Evolutionary conservation across 2,329 filamentous ascomycete species (phyloP), one percentile per base, ranked within the genome.

Genomic region (Talaromyces amestolkiae): DNA sequence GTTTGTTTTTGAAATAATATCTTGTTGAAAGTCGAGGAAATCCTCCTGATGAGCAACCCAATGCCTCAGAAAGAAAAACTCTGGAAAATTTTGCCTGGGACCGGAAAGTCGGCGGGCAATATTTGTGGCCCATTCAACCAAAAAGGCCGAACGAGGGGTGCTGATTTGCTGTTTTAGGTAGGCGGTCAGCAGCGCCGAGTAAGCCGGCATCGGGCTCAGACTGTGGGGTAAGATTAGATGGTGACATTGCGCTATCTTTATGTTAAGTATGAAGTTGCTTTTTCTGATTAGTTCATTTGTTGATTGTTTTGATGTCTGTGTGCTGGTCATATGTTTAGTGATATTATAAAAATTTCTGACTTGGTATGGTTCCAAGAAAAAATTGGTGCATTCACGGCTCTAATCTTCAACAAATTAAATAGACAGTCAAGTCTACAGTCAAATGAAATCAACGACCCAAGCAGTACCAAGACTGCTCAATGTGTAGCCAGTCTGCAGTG

Each of bases 1-100:
- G 17, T 45, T 11, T 1, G 35, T 7, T 3, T 27, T 15, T n/a
- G 31, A n/a, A 13, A 54, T 19, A 31, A 31, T 35, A 54, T 19
- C n/a, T 35, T 19, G n/a, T 35, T 54, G n/a, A 54, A 54, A 22
- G 33, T 6, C 6, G 69, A 63, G 24, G 24, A 53, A 63, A 64
- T 31, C 10, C 41, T 47, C 45, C 53, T 54, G 64, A 65, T 56
- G 24, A 65, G 64, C 64, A 65, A 65, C 64, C 56, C 58, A 65
- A 65, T 65, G 64, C 64, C 64, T 65, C 64, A 62, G 60, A 62
- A 54, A 54, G 43, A 27, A 51, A 59, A 45, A 31, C 27, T n/a
- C 22, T 41, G 27, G 19, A 33, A 62, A 62, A 61, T 39, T 65
- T 65, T 61, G 60, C 58, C 63, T 39, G 31, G 35, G 41, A 49